A percentile compares a stretch with the other conserved stretches of the same genome.
phyloP scores from a whole-genome alignment of 306 rosid species.

The Amphicarpaea edgeworthii region DNA sequence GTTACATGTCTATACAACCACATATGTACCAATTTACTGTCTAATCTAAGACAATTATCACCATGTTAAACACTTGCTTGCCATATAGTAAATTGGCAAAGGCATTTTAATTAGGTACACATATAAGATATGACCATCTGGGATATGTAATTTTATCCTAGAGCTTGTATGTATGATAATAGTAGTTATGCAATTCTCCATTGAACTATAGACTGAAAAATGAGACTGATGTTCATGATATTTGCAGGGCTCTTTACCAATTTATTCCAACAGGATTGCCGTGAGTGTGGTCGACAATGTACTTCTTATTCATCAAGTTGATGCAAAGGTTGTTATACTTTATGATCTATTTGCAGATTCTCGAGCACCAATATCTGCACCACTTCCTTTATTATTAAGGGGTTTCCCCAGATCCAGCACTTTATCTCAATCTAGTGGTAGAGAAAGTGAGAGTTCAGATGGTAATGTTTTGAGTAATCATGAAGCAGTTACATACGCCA shows the following conservation, averaged over 20 bases:
- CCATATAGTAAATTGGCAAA: slow-evolving; percentile 5
- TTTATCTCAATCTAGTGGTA: slow-evolving; percentile 62
- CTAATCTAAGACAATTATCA: background rate
- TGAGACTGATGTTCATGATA: slow-evolving; percentile 46
- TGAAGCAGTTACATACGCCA: slow-evolving; percentile 72
- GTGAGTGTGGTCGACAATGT: slow-evolving; percentile 95
- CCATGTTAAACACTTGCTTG: background rate
- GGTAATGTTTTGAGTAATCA: slow-evolving; percentile 53
- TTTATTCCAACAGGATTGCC: slow-evolving; percentile 88
- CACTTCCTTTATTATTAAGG: slow-evolving; percentile 89
- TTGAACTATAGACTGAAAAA: slow-evolving; percentile 29
- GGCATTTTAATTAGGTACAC: slow-evolving; percentile 30
- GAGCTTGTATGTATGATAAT: slow-evolving; percentile 38
- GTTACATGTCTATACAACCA: background rate
- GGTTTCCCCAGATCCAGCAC: slow-evolving; percentile 73
- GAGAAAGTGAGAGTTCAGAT: slow-evolving; percentile 64
- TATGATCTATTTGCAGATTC: slow-evolving; percentile 90
- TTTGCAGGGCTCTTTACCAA: slow-evolving; percentile 95
- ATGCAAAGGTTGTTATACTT: slow-evolving; percentile 94
- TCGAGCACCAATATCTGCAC: slow-evolving; percentile 94
- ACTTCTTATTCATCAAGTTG: slow-evolving; percentile 93
- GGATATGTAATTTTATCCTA: slow-evolving; percentile 22
- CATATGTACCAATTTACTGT: background rate
- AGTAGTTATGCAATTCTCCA: slow-evolving; percentile 23
- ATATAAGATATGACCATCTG: slow-evolving; percentile 14